Conservation (phyloP, 805 yeast genomes). For the Schwanniomyces vanrijiae region DNA sequence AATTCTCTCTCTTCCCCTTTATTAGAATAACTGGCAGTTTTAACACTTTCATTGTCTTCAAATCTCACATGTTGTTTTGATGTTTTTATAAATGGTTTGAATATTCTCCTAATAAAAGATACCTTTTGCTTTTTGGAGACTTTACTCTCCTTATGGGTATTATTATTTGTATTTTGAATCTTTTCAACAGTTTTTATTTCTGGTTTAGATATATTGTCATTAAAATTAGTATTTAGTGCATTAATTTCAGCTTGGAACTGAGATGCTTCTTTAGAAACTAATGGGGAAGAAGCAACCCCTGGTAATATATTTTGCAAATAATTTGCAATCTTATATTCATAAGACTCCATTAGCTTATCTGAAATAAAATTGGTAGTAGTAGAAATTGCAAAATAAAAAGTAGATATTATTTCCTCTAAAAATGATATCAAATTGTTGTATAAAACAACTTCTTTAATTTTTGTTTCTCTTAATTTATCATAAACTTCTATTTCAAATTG, state of each 20-base stretch:
- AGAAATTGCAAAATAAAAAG: background rate
- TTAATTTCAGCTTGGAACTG: background rate
- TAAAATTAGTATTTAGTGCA: background rate
- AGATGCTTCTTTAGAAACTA: background rate
- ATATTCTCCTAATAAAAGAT: background rate
- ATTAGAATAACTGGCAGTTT: slow-evolving; percentile 20
- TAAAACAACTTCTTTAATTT: slow-evolving; percentile 20
- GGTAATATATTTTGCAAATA: background rate
- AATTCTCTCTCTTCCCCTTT: slow-evolving; percentile 22
- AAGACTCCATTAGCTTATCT: background rate
- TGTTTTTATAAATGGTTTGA: slow-evolving; percentile 2
- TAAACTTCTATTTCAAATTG: slow-evolving; percentile 15
- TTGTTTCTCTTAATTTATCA: slow-evolving; percentile 13
- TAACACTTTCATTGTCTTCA: slow-evolving; percentile 7
- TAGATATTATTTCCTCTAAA: slow-evolving; percentile 20
- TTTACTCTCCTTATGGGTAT: background rate
- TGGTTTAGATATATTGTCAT: background rate
- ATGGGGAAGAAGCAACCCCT: background rate
- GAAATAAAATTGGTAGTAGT: background rate
- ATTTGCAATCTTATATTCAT: background rate
- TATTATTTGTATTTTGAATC: background rate
- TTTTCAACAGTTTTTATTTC: background rate
- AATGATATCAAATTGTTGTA: slow-evolving; percentile 18
- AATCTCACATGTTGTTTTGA: background rate
- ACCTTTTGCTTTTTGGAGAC: background rate